These are phyloP conservation scores for Citeromyces matritensis DNA, from an alignment of 805 yeast species.

Conservation along the genomic window DNA sequence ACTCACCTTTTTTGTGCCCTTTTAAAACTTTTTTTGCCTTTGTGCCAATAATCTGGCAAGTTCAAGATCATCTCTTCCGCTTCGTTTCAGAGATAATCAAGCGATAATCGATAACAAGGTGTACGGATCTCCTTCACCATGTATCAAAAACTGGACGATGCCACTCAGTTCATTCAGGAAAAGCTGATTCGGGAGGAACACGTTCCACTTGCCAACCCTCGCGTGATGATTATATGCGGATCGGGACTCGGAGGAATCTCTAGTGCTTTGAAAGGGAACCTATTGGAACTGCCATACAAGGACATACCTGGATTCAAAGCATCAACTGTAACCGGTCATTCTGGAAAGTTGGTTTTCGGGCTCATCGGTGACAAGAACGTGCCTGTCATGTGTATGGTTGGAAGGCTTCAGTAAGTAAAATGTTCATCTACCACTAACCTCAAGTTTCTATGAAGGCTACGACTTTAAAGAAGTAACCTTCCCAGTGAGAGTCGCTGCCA, in stretches of 20 bases:
- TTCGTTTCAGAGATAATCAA: too few relatives aligned
- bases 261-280: slow-evolving; percentile 23
- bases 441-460: slow-evolving; percentile 72
- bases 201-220: slow-evolving; percentile 21
- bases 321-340: slow-evolving; percentile 86
- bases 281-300: slow-evolving; percentile 40
- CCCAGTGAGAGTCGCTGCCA: slow-evolving; percentile 65
- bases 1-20: too few relatives aligned
- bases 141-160: too few relatives aligned
- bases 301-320: slow-evolving; percentile 67
- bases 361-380: slow-evolving; percentile 48
- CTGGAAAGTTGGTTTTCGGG: slow-evolving; percentile 74
- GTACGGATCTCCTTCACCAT: too few relatives aligned
- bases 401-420: slow-evolving; percentile 48
- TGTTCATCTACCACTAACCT: slow-evolving; percentile 3
- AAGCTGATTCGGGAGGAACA: too few relatives aligned
- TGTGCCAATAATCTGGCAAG: too few relatives aligned
- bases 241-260: slow-evolving; percentile 89
- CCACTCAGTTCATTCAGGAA: too few relatives aligned
- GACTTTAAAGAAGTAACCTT: slow-evolving; percentile 69
- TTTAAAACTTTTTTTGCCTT: too few relatives aligned
- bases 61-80: too few relatives aligned
- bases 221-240: slow-evolving; percentile 78
- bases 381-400: slow-evolving; percentile 88
- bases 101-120: too few relatives aligned